phyloP scores from a whole-genome alignment of 768 basidiomycete species.

The Russula dissimulans region DNA sequence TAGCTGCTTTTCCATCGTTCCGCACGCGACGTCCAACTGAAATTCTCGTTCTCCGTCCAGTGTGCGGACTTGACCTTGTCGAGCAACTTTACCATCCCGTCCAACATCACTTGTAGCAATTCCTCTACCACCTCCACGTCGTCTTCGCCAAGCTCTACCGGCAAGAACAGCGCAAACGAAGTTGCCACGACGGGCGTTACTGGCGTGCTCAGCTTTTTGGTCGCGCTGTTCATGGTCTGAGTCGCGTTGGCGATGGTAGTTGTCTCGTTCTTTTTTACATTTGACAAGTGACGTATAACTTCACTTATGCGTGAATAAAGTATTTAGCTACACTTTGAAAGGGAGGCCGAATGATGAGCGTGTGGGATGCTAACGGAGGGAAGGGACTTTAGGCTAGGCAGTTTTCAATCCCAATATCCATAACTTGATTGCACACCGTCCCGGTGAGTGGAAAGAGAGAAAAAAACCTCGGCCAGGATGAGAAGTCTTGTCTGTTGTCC shows the following conservation, averaged over 20 bases:
- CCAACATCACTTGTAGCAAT: constrained; percentile 33
- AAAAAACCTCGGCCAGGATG: no score
- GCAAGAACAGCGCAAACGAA: neutral
- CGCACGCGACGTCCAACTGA: neutral
- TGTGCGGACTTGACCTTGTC: constrained; percentile 75
- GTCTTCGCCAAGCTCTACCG: neutral
- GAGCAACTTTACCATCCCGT: constrained; percentile 39
- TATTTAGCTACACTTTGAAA: no score
- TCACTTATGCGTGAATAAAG: no score
- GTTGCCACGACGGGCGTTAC: neutral
- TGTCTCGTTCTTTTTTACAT: no score
- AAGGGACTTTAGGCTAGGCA: no score
- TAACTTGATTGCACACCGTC: no score
- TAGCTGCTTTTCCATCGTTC: neutral
- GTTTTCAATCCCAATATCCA: no score
- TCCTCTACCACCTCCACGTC: constrained; percentile 12
- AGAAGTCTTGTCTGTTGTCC: no score
- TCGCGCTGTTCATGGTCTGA: neutral
- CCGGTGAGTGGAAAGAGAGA: no score
- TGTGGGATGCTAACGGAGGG: no score
- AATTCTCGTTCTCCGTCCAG: constrained; percentile 27
- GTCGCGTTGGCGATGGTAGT: neutral
- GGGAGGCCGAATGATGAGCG: no score
- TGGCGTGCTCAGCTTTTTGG: neutral
- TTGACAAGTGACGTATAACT: no score